Conservation (phyloP, 495 filamentous ascomycete species). For the Tetracladium marchalianum region DNA sequence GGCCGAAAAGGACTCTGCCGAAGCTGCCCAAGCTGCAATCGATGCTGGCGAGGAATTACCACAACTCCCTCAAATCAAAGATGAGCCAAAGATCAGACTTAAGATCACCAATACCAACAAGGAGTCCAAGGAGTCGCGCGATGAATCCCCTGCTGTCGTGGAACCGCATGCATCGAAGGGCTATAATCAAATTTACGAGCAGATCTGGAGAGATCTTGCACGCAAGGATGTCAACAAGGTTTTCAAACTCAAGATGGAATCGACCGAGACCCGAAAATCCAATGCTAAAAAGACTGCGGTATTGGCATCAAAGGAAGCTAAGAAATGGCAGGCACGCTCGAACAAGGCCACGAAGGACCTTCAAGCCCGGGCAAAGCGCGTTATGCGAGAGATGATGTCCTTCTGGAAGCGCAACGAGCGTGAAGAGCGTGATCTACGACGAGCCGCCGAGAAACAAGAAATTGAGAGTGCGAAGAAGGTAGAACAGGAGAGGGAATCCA, state of each 20-base stretch:
- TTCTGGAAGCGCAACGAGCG: conserved; percentile 99
- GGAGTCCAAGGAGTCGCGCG: conserved; percentile 45
- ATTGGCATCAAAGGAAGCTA: conserved; percentile 92
- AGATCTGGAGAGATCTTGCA: conserved; percentile 94
- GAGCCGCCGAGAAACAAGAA: conserved; percentile 90
- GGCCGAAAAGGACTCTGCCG: conserved; percentile 85
- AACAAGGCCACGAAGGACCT: conserved; percentile 99
- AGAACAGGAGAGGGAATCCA: conserved; percentile 93
- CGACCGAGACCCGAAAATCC: conserved; percentile 71
- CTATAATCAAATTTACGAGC: conserved; percentile 94
- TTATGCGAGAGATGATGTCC: conserved; percentile 98
- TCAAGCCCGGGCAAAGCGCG: conserved; percentile 90
- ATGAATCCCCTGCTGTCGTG: conserved; percentile 44
- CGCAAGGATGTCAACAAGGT: conserved; percentile 91
- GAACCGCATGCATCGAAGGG: conserved; percentile 74
- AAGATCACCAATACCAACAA: conserved; percentile 42
- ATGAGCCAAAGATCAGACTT: conserved; percentile 56
- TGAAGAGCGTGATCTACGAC: conserved; percentile 89
- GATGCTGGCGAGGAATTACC: conserved; percentile 74
- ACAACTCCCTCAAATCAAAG: conserved; percentile 53
- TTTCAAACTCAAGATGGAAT: conserved; percentile 72
- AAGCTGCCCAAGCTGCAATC: conserved; percentile 76
- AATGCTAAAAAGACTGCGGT: conserved; percentile 97
- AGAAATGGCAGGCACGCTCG: conserved; percentile 91
- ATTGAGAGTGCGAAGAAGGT: conserved; percentile 93